phyloP scores from a whole-genome alignment of 2,329 filamentous ascomycete genomes.

The Clonostachys rosea region DNA sequence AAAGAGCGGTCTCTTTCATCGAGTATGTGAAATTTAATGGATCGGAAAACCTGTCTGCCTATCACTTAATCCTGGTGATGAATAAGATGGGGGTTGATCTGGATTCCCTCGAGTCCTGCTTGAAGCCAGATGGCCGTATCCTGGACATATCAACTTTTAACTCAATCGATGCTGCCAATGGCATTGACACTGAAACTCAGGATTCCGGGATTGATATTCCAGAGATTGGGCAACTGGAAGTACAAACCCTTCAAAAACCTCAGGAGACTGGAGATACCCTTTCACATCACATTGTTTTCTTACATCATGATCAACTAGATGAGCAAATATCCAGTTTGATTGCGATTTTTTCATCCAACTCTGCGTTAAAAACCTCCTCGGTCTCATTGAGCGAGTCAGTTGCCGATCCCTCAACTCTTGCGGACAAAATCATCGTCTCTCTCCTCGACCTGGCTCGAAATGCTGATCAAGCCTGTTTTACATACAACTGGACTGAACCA shows the following conservation, averaged over 20 bases:
- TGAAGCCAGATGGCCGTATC: conserved; percentile 16
- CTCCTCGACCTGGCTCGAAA: conserved; percentile 19
- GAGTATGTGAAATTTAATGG: conserved; percentile 15
- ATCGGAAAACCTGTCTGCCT: conserved; percentile 14
- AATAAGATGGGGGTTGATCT: conserved; percentile 6
- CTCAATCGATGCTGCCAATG: no score
- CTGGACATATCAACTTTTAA: background rate
- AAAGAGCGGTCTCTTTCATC: conserved; percentile 4
- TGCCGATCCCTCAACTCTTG: background rate
- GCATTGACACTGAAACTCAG: no score
- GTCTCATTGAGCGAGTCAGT: no score
- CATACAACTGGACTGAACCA: conserved; percentile 31
- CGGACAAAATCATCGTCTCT: conserved; percentile 30
- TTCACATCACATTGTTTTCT: no score
- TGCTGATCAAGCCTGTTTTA: conserved; percentile 3
- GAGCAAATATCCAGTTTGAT: no score
- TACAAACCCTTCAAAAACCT: no score
- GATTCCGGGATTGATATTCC: no score
- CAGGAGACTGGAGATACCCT: no score
- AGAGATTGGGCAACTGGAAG: no score
- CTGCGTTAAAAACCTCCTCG: no score
- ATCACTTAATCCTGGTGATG: conserved; percentile 24
- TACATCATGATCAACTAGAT: no score
- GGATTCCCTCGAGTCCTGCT: conserved; percentile 9
- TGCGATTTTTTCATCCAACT: no score